Conservation (phyloP, 2,329 filamentous ascomycete genomes). For the Clonostachys sp. region DNA sequence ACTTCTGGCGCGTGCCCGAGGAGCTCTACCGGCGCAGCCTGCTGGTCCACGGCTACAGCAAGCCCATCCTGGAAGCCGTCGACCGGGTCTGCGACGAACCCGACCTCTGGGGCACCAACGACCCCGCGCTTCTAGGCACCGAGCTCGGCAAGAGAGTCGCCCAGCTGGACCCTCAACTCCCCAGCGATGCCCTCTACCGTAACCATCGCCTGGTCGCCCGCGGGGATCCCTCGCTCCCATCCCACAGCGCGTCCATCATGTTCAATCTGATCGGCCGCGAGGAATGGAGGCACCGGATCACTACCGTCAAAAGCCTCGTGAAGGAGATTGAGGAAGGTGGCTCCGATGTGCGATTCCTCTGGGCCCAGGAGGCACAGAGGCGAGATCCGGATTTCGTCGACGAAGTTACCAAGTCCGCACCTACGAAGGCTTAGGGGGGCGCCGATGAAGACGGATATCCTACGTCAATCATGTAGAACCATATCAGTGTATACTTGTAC, state of each 20-base stretch:
- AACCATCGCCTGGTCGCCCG: neutral
- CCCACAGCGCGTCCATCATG: conserved; percentile 19
- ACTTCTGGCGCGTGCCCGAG: conserved; percentile 29
- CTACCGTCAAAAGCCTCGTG: neutral
- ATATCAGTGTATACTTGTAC: too few species aligned
- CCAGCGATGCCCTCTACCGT: neutral
- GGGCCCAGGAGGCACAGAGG: neutral
- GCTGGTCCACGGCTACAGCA: conserved; percentile 1
- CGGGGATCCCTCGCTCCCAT: conserved; percentile 17
- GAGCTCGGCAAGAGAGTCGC: neutral
- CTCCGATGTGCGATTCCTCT: neutral
- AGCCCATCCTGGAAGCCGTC: conserved; percentile 10
- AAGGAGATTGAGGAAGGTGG: neutral
- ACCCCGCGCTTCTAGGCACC: neutral
- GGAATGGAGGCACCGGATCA: conserved; percentile 21
- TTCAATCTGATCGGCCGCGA: conserved; percentile 25
- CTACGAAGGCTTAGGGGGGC: too few species aligned
- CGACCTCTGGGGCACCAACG: neutral
- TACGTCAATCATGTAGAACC: too few species aligned
- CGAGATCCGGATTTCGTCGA: neutral
- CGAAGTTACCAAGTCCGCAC: conserved; percentile 3
- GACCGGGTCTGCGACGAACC: conserved; percentile 11
- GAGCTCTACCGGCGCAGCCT: conserved; percentile 18
- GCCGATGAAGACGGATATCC: too few species aligned
- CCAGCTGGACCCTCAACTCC: neutral